These are phyloP conservation scores for Blumeria graminis DNA, from an alignment of 2,329 filamentous ascomycete genomes.

Conservation along the genomic window DNA sequence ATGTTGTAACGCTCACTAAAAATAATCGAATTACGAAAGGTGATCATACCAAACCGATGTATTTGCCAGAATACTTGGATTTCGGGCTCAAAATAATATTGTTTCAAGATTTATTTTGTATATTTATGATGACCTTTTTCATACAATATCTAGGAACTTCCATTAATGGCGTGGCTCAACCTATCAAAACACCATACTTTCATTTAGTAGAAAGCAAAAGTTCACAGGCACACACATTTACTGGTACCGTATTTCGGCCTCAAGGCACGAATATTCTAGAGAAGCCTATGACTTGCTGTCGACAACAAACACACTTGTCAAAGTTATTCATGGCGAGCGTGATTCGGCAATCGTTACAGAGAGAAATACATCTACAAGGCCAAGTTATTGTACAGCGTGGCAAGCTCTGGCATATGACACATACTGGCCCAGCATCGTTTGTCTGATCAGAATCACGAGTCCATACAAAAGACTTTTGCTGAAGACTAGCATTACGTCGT, in stretches of 20 bases:
- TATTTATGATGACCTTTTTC: no score
- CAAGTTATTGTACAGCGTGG: slow-evolving; percentile 78
- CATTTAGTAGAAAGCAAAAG: no score
- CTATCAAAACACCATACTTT: no score
- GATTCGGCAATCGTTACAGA: slow-evolving; percentile 88
- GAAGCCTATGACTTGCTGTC: slow-evolving; percentile 70
- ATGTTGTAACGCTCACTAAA: no score
- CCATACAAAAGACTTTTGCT: slow-evolving; percentile 25
- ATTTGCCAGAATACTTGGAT: no score
- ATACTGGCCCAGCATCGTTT: slow-evolving; percentile 54
- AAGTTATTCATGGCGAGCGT: slow-evolving; percentile 94
- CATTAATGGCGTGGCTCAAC: no score
- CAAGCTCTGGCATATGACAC: slow-evolving; percentile 78
- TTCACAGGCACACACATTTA: no score
- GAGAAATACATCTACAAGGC: slow-evolving; percentile 82
- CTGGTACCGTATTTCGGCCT: neutral
- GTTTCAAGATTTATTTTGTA: no score
- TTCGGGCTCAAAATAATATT: no score
- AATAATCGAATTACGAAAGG: no score
- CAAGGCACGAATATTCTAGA: slow-evolving; percentile 69
- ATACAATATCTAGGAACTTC: no score
- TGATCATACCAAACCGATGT: no score
- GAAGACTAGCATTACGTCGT: slow-evolving; percentile 5
- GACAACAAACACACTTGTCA: slow-evolving; percentile 84
- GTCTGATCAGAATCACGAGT: slow-evolving; percentile 47